A percentile compares a stretch with the other conserved stretches of the same genome.
These are phyloP conservation scores for Diaporthe longicolla DNA, from an alignment of 2,329 filamentous ascomycete species.

Conservation along the genomic window DNA sequence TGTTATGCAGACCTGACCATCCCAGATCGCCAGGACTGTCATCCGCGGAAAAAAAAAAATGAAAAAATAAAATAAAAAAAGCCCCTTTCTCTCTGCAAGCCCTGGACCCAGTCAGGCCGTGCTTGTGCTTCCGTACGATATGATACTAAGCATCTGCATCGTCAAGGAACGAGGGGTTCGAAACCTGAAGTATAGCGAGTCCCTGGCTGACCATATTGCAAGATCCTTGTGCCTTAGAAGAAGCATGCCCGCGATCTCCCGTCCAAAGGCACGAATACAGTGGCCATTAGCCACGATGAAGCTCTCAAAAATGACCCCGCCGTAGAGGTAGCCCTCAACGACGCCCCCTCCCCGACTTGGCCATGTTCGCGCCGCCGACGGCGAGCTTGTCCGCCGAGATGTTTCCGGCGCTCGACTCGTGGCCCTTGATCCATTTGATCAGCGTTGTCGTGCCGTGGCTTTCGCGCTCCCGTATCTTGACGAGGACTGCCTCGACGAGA, in stretches of 20 bases:
- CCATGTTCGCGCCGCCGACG: constrained; percentile 69
- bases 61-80: neutral
- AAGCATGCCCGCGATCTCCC: neutral
- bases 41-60: neutral
- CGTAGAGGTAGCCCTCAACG: constrained; percentile 29
- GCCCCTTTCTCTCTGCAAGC: constrained; percentile 1
- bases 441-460: constrained; percentile 72
- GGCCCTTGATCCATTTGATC: constrained; percentile 93
- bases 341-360: constrained; percentile 36
- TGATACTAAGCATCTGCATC: constrained; percentile 8
- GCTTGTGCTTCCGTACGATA: constrained; percentile 4
- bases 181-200: neutral
- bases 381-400: constrained; percentile 84
- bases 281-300: neutral
- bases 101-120: neutral
- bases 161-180: neutral
- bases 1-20: neutral
- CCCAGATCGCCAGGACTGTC: constrained; percentile 7
- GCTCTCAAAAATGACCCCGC: neutral
- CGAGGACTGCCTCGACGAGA: constrained; percentile 79
- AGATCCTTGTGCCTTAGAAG: neutral
- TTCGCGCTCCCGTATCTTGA: constrained; percentile 78
- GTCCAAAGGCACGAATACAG: neutral
- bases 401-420: constrained; percentile 81
- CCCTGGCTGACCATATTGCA: neutral